These are phyloP conservation scores for Phytophthora syringae DNA, from an alignment of 352 stramenopile genomes.

Conservation along the genomic window DNA sequence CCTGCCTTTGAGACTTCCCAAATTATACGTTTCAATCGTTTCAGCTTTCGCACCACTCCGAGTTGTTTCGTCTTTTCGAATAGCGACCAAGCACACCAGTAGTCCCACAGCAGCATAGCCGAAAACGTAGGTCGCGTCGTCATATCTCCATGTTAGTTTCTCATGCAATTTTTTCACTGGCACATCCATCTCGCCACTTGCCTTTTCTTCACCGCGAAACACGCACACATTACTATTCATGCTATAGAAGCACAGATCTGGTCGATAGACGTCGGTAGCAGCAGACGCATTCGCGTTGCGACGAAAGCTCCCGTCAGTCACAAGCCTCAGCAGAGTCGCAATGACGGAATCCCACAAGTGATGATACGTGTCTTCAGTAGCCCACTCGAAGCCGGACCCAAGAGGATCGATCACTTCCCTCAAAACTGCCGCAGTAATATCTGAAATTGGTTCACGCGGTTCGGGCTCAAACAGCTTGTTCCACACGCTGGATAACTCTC, in stretches of 20 bases:
- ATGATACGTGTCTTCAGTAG: slow-evolving; percentile 18
- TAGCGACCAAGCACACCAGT: slow-evolving; percentile 26
- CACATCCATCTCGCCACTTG: slow-evolving; percentile 14
- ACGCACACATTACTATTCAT: slow-evolving; percentile 16
- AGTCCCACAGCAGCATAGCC: slow-evolving; percentile 38
- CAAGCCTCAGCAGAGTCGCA: slow-evolving; percentile 7
- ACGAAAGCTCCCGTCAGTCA: slow-evolving; percentile 13
- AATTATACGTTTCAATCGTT: slow-evolving; percentile 32
- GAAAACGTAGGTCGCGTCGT: slow-evolving; percentile 29
- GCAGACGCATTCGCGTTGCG: slow-evolving; percentile 18
- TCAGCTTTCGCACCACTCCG: slow-evolving; percentile 23
- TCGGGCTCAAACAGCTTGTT: slow-evolving; percentile 26
- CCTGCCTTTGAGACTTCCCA: slow-evolving; percentile 15
- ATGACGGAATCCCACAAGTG: slow-evolving; percentile 27
- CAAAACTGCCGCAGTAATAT: slow-evolving; percentile 11
- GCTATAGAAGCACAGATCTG: slow-evolving; percentile 27
- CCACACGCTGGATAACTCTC: slow-evolving; percentile 15
- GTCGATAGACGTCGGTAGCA: slow-evolving; percentile 6
- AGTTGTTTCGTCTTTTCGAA: slow-evolving; percentile 14
- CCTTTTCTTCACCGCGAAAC: slow-evolving; percentile 25
- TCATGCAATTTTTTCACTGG: slow-evolving; percentile 27
- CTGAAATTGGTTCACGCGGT: slow-evolving; percentile 11
- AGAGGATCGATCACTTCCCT: slow-evolving; percentile 17
- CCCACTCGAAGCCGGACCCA: slow-evolving; percentile 9
- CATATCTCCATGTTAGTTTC: slow-evolving; percentile 34